Conservation (phyloP, 257 asterid species). For the Anisodus tanguticus region DNA sequence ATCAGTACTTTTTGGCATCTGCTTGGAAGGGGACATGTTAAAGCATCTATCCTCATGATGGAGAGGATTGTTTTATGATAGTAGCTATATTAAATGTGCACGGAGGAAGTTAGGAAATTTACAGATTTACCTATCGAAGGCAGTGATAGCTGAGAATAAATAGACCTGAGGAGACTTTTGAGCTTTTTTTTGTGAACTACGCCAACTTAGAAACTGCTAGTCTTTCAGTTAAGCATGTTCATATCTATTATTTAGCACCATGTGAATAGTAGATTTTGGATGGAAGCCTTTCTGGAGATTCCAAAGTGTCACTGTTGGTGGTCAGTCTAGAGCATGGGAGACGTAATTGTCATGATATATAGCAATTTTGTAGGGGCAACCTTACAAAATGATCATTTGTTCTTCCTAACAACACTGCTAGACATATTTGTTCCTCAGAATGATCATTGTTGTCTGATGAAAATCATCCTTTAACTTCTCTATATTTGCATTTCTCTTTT, state of each 20-base stretch:
- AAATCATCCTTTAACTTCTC: slow-evolving; percentile 15
- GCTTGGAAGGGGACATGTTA: neutral
- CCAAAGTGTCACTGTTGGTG: neutral
- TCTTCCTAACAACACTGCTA: too few relatives aligned
- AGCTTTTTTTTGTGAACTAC: neutral
- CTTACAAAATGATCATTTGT: too few relatives aligned
- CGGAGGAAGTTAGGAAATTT: neutral
- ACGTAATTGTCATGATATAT: rapidly evolving
- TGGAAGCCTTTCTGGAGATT: neutral
- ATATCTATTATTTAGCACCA: neutral
- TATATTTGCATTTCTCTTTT: neutral
- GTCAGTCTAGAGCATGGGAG: neutral
- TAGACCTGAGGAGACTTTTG: neutral
- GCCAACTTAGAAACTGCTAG: neutral
- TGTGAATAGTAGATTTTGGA: neutral
- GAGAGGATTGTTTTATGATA: neutral
- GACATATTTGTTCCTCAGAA: neutral
- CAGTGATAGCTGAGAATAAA: neutral
- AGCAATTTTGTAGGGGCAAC: neutral
- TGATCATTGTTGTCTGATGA: neutral
- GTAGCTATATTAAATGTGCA: neutral
- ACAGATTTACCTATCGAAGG: neutral
- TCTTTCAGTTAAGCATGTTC: neutral
- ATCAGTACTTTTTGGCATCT: neutral
- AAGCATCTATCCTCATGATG: neutral